Base-by-base conservation (phyloP, 495 filamentous ascomycete genomes). In the Xylaria acuta region DNA sequence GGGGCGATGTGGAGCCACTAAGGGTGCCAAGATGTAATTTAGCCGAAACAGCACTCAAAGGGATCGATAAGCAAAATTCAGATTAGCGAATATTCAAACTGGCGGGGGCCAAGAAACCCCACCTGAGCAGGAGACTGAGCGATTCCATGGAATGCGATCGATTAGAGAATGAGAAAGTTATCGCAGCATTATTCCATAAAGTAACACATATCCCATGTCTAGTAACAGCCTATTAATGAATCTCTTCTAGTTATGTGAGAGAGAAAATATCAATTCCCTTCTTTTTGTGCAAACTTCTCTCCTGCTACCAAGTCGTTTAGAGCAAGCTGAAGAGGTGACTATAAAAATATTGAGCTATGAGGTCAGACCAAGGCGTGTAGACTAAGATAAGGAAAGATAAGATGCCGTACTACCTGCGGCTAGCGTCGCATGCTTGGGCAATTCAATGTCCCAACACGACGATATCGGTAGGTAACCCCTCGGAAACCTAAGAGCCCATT, bases 371-470 rank as follows among this genome's bases (percentile, higher is more conserved):
- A 56, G 34, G 22, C 25, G 20, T 4, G 25, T 12, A 7, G 25
- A 25, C n/a, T 30, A 30, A 38, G n/a, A 32, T 59, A 58, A 34
- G 47, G 22, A 36, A 32, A 41, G 51, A 56, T 40, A 36, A 56
- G 49, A 16, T 34, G 25, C n/a, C 9, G 40, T 34, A 36, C 14
- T 58, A 53, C 7, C 18, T 32, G 12, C 32, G 47, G 59, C 49
- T 71, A 54, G 45, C 69, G 59, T 71, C 69, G 47, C 69, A 56
- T 64, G 3, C 36, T 38, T 54, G 30, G 2, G 25, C 60, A 71
- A 43, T 32, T 56, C 51, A 25, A 69, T 34, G 53, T 58, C 18
- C 22, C 14, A 41, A 38, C 22, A n/a, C 49, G 38, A 68, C 38
- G 51, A 59, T 43, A 68, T 68, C 51, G 47, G 51, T 12, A 36